These are phyloP conservation scores for Chlamydomonas sphaeroides DNA, from an alignment of 139 green algal species.

Conservation along the genomic window DNA sequence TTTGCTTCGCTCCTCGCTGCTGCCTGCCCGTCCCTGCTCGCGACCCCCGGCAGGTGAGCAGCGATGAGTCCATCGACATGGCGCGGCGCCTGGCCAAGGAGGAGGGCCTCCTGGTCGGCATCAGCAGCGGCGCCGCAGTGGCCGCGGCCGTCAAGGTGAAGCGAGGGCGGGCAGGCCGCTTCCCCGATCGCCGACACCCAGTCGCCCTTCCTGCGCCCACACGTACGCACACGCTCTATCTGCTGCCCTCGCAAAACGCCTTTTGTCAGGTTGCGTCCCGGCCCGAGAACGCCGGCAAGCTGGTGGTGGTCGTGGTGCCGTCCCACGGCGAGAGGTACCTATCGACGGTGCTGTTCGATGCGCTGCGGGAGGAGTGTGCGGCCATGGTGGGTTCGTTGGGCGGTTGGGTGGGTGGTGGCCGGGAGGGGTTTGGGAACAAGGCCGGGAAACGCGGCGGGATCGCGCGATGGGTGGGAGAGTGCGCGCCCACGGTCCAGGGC, in stretches of 20 bases:
- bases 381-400: too few species aligned
- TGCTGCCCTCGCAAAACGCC: not conserved
- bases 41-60: constrained; percentile 75
- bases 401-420: too few species aligned
- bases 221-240: too few species aligned
- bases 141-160: constrained; percentile 45
- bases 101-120: constrained; percentile 93
- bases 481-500: too few species aligned
- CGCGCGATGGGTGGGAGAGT: too few species aligned
- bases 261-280: constrained; percentile 76
- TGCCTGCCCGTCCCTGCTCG: too few species aligned
- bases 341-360: constrained; percentile 87
- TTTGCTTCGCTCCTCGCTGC: too few species aligned
- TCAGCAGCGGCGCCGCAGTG: constrained; percentile 85
- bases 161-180: not conserved
- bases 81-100: constrained; percentile 86
- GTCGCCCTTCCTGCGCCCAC: too few species aligned
- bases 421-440: too few species aligned
- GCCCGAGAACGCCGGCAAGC: constrained; percentile 88
- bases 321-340: constrained; percentile 94
- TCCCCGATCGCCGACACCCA: too few species aligned
- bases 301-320: constrained; percentile 89
- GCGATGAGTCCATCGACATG: constrained; percentile 88
- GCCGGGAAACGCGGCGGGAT: too few species aligned
- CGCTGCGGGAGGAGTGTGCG: too few species aligned